These are phyloP conservation scores for Pseudogymnoascus sp. DNA, from an alignment of 2,329 filamentous ascomycete species.

Conservation along the genomic window DNA sequence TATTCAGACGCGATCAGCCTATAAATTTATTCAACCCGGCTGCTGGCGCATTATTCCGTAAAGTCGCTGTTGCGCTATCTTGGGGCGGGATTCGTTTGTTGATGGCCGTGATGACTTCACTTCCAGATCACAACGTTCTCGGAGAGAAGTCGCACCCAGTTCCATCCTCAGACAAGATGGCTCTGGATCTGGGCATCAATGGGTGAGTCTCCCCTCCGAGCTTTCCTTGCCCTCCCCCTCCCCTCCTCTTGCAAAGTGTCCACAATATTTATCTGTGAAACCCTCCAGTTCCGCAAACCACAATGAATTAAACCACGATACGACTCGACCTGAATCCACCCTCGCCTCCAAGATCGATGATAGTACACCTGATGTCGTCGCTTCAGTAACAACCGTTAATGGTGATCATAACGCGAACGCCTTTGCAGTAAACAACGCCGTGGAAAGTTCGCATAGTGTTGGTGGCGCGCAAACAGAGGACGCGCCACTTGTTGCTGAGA, in stretches of 20 bases:
- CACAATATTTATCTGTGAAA: constrained; percentile 28
- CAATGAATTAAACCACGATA: constrained; percentile 24
- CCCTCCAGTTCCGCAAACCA: constrained; percentile 25
- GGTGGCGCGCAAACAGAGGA: neutral
- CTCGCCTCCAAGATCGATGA: constrained; percentile 12
- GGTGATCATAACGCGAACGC: constrained; percentile 19
- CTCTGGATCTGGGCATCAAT: constrained; percentile 45
- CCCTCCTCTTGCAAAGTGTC: constrained; percentile 19
- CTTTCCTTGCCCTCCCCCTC: constrained; percentile 22
- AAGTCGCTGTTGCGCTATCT: neutral
- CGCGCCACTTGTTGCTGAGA: neutral
- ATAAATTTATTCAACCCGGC: neutral
- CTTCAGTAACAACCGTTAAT: constrained; percentile 17
- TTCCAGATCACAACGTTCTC: constrained; percentile 28
- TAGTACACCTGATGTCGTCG: neutral
- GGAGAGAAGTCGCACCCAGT: constrained; percentile 44
- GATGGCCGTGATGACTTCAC: constrained; percentile 48
- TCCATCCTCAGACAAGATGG: constrained; percentile 41
- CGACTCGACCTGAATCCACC: constrained; percentile 17
- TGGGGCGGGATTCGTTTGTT: constrained; percentile 27
- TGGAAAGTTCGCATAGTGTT: neutral
- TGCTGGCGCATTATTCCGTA: constrained; percentile 31
- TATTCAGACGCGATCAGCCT: neutral
- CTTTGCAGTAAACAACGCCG: neutral
- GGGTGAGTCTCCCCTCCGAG: constrained; percentile 44